Percentiles rank a stretch among this genome's conserved stretches.
phyloP scores from a whole-genome alignment of 1,284 basidiomycete genomes.

The Ceraceosorus bombacis region DNA sequence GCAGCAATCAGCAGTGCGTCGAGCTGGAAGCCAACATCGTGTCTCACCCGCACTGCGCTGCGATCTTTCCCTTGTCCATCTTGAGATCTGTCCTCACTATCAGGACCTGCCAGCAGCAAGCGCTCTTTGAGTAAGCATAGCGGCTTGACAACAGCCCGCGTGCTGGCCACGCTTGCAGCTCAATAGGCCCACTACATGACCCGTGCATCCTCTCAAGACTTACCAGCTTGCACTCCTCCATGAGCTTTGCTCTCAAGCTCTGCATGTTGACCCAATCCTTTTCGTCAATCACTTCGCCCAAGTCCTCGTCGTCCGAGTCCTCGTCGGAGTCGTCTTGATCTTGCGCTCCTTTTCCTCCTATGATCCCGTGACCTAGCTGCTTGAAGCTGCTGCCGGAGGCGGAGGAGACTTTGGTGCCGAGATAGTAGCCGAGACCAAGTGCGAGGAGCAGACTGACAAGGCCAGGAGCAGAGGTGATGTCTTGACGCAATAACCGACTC shows the following conservation, averaged over 20 bases:
- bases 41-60: constrained; percentile 39
- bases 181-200: not conserved
- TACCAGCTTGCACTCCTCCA: constrained; percentile 45
- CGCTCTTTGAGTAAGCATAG: not conserved
- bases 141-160: not conserved
- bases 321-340: constrained; percentile 7
- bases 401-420: no score
- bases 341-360: no score
- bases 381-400: no score
- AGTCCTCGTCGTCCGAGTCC: constrained; percentile 21
- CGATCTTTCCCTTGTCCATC: constrained; percentile 49
- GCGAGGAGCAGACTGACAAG: no score
- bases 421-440: no score
- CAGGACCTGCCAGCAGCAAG: constrained; percentile 17
- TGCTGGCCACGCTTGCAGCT: not conserved
- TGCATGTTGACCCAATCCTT: constrained; percentile 14
- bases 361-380: no score
- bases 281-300: constrained; percentile 16
- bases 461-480: no score
- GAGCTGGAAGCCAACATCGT: not conserved
- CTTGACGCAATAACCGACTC: no score
- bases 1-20: not conserved
- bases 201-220: not conserved
- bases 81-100: constrained; percentile 45
- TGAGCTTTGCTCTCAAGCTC: constrained; percentile 8